Evolutionary conservation across 179 eudicot species (phyloP).

Genomic region (Actinidia arguta): DNA sequence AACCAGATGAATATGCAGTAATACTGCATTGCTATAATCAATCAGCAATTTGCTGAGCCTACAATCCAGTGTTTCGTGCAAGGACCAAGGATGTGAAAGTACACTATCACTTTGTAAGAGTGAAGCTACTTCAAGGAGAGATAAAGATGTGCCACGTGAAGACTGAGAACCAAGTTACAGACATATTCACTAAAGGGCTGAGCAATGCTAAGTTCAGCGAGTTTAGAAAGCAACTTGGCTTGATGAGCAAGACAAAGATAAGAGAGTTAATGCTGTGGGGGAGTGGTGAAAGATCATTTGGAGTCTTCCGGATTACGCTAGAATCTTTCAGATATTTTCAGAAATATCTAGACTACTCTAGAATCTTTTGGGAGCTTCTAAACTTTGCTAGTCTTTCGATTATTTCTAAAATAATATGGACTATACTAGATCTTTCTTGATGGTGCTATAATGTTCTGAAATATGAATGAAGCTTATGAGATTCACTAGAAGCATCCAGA

Average conservation of each 20-base stretch:
- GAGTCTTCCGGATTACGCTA: neutral
- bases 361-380: neutral
- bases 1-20: neutral
- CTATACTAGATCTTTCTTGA: no score
- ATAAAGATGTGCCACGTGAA: neutral
- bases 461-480: neutral
- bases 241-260: neutral
- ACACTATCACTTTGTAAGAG: neutral
- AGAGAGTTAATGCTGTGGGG: neutral
- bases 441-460: no score
- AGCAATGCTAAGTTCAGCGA: neutral
- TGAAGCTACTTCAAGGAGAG: neutral
- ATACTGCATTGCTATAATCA: neutral
- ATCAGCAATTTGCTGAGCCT: neutral
- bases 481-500: neutral
- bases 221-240: neutral
- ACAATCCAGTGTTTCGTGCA: constrained; percentile 4
- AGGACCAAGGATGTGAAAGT: neutral
- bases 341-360: neutral
- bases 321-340: neutral
- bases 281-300: neutral
- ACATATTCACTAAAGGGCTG: neutral
- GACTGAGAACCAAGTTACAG: neutral
- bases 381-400: neutral
- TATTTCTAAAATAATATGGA: no score